phyloP scores from a whole-genome alignment of 768 basidiomycete species.

The Tephrocybe rancida region DNA sequence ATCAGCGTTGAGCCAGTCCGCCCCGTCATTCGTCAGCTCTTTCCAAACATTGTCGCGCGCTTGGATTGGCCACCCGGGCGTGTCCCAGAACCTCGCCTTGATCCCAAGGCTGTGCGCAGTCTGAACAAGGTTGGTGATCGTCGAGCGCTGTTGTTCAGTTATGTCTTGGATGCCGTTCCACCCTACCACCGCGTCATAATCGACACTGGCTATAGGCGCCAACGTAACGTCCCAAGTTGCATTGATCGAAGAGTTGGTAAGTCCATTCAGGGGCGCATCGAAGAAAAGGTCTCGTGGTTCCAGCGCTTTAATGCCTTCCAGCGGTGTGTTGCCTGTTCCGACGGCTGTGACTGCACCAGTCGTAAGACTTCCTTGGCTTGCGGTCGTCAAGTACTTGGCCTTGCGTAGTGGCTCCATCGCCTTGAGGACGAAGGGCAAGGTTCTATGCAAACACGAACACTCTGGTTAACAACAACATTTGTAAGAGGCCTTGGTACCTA shows the following conservation, averaged over 20 bases:
- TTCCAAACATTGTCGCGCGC: slow-evolving; percentile 48
- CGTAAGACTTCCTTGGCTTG: slow-evolving; percentile 39
- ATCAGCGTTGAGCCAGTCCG: slow-evolving; percentile 56
- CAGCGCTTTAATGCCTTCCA: slow-evolving; percentile 44
- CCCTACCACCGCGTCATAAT: slow-evolving; percentile 45
- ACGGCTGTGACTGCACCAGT: slow-evolving; percentile 42
- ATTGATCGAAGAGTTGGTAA: slow-evolving; percentile 31
- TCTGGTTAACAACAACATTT: not conserved
- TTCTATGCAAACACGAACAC: slow-evolving; percentile 22
- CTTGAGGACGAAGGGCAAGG: slow-evolving; percentile 44
- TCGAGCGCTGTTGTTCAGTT: slow-evolving; percentile 37
- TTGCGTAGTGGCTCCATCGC: slow-evolving; percentile 48
- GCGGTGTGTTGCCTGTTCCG: slow-evolving; percentile 55
- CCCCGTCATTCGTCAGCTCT: slow-evolving; percentile 41
- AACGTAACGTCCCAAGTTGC: slow-evolving; percentile 42
- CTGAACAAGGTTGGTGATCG: slow-evolving; percentile 39
- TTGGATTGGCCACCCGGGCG: slow-evolving; percentile 48
- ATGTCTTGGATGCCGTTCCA: slow-evolving; percentile 50
- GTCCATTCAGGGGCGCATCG: slow-evolving; percentile 49
- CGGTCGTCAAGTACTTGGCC: slow-evolving; percentile 48
- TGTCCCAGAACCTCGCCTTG: slow-evolving; percentile 54
- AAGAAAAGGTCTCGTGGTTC: slow-evolving; percentile 53
- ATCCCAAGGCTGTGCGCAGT: slow-evolving; percentile 47
- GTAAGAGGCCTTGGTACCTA: slow-evolving; percentile 23
- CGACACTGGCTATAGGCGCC: slow-evolving; percentile 53